Evolutionary conservation across 805 yeast species (phyloP), one percentile per base, ranked within the genome.

Genomic region (Zygosaccharomyces kombuchaensis): DNA sequence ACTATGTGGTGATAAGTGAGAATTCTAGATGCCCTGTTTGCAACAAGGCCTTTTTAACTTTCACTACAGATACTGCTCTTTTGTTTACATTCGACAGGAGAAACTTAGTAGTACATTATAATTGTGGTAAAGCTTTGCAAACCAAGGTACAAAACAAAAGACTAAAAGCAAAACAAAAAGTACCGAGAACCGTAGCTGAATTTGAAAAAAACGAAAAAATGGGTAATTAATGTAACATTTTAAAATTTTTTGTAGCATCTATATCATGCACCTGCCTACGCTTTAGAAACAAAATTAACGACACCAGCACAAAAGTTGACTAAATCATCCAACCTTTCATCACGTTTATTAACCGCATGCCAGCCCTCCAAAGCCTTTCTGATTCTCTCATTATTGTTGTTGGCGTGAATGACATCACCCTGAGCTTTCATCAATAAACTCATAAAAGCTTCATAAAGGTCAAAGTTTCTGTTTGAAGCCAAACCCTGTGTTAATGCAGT

Each of bases 251-350:
- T 25, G 21, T 19, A 23, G 12, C 16, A 29, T 13, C n/a, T 12
- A n/a, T 13, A 29, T 14, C 8, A 40, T 36, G 32, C 29, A 22
- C 25, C 29, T 31, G 36, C n/a, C 36, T 51, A 62, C 12, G 54
- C 47, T 13, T 56, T 55, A 13, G 72, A 59, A 34, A 87, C 70
- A 57, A 86, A 80, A 52, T 73, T 75, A 26, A 85, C 68, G 13
- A 89, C 88, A 47, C 95, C 90, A 1, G 93, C 75, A 64, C 96
- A 87, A 65, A 81, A 87, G 61, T 88, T 85, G 32, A 79, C 78
- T 48, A 86, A 65, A 25, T 75, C 78, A 58, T 87, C 95, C 57
- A 90, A 64, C 12, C 71, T 72, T 3, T 70, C 71, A 31, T 74
- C 69, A 38, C 71, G 73, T 7, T 58, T 50, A 48, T 78, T 82